Conservation (phyloP, 306 rosid genomes). For the Senna siamea region DNA sequence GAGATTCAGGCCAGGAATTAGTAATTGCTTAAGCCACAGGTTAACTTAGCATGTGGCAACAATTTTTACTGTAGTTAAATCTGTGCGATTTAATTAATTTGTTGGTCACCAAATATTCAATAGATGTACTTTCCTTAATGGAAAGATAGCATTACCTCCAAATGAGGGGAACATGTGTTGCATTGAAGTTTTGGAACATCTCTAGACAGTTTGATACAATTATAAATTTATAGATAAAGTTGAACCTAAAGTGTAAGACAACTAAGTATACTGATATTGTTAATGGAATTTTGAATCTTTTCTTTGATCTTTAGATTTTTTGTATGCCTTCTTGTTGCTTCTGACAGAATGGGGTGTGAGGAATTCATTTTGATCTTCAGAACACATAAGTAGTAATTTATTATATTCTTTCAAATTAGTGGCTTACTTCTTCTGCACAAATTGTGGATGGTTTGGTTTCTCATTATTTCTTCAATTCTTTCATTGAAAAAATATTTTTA, state of each 20-base stretch:
- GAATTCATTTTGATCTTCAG: conserved; percentile 11
- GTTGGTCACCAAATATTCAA: too few species aligned
- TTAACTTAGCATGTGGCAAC: too few species aligned
- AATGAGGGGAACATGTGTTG: too few species aligned
- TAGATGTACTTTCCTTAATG: too few species aligned
- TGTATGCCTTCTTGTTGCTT: conserved; percentile 3
- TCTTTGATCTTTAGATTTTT: background rate
- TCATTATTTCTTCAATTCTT: background rate
- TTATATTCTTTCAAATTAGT: conserved; percentile 9
- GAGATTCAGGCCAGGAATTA: background rate
- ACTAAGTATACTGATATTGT: background rate
- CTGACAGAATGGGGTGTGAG: background rate
- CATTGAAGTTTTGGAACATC: too few species aligned
- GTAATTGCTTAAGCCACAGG: background rate
- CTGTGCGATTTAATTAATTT: too few species aligned
- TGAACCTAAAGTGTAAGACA: background rate
- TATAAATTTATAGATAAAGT: too few species aligned
- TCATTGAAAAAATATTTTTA: too few species aligned
- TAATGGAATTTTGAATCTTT: background rate
- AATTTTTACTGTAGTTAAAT: too few species aligned
- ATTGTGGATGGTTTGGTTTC: conserved; percentile 19
- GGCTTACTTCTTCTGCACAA: conserved; percentile 15
- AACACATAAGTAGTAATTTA: too few species aligned
- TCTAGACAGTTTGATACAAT: too few species aligned
- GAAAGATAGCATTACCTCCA: too few species aligned